Evolutionary conservation across 495 filamentous ascomycete genomes (phyloP), one percentile per base, ranked within the genome.

Genomic region (Penicillium psychrofluorescens): DNA sequence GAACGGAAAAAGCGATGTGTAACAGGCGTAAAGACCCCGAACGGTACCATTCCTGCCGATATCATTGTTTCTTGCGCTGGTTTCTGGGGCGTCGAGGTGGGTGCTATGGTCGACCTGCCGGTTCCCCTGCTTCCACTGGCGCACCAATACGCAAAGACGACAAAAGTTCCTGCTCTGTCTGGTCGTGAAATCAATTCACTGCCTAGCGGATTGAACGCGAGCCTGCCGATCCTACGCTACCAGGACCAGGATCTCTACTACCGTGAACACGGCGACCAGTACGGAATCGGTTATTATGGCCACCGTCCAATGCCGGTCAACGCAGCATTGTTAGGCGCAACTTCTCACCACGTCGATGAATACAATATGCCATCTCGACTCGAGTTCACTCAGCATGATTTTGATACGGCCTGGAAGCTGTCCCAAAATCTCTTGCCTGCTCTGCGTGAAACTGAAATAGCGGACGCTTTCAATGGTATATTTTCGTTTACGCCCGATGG

Each of bases 401-500:
- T 77, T 45, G 59, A 53, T 8, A 70, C 71, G 0, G 73, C 73
- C 1, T 77, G 73, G 73, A 58, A 66, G 36, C 63, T 64, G 38
- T 58, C 68, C 0, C 52, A 67, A 30, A 52, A 64, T 28, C 59
- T 77, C 10, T 45, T 77, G 6, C 73, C 73, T 10, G 55, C 56
- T 7, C 54, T 77, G 6, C 61, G 55, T 11, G 49, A 61, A 11
- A 66, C 57, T 13, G 37, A 74, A 31, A 63, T 77, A 16, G 61
- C 54, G 0, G 73, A 77, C 37, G 73, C 71, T 0, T 77, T 76
- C 56, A 73, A 75, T 42, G 74, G 71, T 9, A 54, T 76, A 45
- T 75, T 77, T 46, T 75, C 74, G 0, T 75, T 77, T 41, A 77
- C 74, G 0, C 73, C 74, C 0, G 74, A 77, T 47, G 71, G 71